These are phyloP conservation scores for Trametes villosa DNA, from an alignment of 768 basidiomycete genomes.

Conservation along the genomic window DNA sequence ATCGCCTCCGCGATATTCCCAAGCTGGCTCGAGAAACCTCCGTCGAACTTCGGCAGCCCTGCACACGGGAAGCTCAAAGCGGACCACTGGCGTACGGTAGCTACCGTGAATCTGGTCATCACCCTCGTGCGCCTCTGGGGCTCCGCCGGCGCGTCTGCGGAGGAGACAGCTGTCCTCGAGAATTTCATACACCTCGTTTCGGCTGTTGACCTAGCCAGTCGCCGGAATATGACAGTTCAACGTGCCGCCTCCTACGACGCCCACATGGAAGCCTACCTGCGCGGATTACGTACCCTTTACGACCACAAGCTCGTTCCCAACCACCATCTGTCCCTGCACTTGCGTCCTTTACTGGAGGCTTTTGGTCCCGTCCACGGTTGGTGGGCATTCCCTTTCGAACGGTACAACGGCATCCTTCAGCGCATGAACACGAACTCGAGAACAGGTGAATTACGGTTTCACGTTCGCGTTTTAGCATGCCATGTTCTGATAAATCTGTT, in stretches of 20 bases:
- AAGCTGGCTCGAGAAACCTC: slow-evolving; percentile 37
- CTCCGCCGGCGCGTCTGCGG: slow-evolving; percentile 3
- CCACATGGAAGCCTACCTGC: slow-evolving; percentile 28
- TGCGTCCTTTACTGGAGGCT: slow-evolving; percentile 27
- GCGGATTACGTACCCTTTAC: slow-evolving; percentile 26
- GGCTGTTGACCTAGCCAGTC: slow-evolving; percentile 30
- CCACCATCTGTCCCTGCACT: slow-evolving; percentile 40
- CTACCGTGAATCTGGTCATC: slow-evolving; percentile 38
- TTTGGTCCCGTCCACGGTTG: slow-evolving; percentile 38
- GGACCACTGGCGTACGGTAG: slow-evolving; percentile 40
- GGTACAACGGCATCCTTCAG: slow-evolving; percentile 34
- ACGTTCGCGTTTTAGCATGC: background rate
- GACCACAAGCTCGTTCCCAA: slow-evolving; percentile 33
- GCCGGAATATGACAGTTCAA: background rate
- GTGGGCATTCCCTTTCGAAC: slow-evolving; percentile 31
- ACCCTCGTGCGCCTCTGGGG: slow-evolving; percentile 44
- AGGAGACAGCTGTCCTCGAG: slow-evolving; percentile 21
- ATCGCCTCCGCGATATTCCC: slow-evolving; percentile 24
- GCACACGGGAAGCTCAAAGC: slow-evolving; percentile 40
- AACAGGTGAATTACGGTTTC: background rate
- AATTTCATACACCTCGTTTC: slow-evolving; percentile 36
- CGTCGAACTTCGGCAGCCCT: slow-evolving; percentile 37
- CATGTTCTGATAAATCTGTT: too few species aligned
- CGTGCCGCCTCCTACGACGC: slow-evolving; percentile 8
- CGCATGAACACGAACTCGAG: slow-evolving; percentile 29